These are phyloP conservation scores for Nyssa sinensis DNA, from an alignment of 148 eudicot genomes.

Conservation along the genomic window DNA sequence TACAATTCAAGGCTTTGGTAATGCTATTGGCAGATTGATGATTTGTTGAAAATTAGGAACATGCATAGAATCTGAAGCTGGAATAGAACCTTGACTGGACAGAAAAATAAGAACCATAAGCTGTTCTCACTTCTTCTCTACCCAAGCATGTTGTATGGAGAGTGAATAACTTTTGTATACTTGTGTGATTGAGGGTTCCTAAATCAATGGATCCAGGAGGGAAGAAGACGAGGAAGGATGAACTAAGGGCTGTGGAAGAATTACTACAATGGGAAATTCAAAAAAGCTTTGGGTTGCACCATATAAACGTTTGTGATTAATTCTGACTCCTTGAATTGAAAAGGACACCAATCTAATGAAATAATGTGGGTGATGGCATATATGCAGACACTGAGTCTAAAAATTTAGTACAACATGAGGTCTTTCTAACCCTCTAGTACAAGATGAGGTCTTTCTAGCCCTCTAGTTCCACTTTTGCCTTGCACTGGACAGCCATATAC, in stretches of 20 bases:
- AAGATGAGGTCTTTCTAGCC: too few relatives aligned
- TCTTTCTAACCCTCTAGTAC: too few relatives aligned
- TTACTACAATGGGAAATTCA: not conserved
- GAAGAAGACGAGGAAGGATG: not conserved
- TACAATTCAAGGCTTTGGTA: not conserved
- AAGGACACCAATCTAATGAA: too few relatives aligned
- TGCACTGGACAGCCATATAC: too few relatives aligned
- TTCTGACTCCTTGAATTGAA: too few relatives aligned
- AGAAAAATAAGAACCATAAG: not conserved
- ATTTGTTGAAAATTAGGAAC: not conserved
- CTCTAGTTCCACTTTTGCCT: too few relatives aligned
- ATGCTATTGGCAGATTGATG: not conserved
- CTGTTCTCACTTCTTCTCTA: not conserved
- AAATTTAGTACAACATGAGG: too few relatives aligned
- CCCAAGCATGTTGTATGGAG: not conserved
- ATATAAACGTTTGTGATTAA: too few relatives aligned
- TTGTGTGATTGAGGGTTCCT: not conserved
- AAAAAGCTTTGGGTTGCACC: too few relatives aligned
- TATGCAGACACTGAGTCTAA: not conserved
- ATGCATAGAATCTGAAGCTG: not conserved
- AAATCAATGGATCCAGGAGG: not conserved
- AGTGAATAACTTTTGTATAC: not conserved
- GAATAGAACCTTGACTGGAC: not conserved
- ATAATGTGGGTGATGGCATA: too few relatives aligned
- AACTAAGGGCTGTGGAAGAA: not conserved